Evolutionary conservation across 805 yeast species (phyloP), one percentile per base, ranked within the genome.

Genomic region (Candida succiphila): DNA sequence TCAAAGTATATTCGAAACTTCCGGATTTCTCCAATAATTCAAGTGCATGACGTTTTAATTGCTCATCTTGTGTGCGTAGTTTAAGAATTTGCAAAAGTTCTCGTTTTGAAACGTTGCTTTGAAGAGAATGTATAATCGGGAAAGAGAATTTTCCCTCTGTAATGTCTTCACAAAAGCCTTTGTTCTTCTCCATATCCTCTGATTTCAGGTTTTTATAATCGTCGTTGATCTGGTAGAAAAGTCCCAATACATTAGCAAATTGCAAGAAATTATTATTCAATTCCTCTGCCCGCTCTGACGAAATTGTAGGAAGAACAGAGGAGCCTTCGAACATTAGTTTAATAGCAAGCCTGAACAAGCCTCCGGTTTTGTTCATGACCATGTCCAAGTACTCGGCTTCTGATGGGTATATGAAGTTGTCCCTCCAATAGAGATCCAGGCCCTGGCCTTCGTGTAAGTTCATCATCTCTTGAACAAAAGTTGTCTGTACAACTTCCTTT

Each of bases 361-460:
- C 96, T 1, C 95, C 95, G 0, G 96, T 88, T 45, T 81, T 88
- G 49, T 85, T 78, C 68, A 72, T 71, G 7, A 82, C 94, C 96
- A 89, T 88, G 25, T 65, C 66, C 23, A 77, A 52, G 48, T 88
- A 88, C 47, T 83, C 75, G 1, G 55, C 51, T 38, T 76, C 80
- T 4, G 63, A 60, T 0, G 92, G 92, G 30, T 79, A 65, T 1
- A 50, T 48, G 22, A 63, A 46, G 20, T 67, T 60, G 36, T 86
- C 95, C 40, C 96, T 64, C 96, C 96, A 88, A 53, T 77, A 80
- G 16, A 88, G 66, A 45, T 88, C 97, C 38, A 81, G 56, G 0
- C 95, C 94, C 60, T 88, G 97, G 5, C 97, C 97, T 30, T 81
- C 66, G 51, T 88, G 96, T 37, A 88, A 58, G 46, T 81, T 78